A percentile compares a stretch with the other conserved stretches of the same genome.
Conservation (phyloP, 306 rosid species). For the Begonia peltatifolia region DNA sequence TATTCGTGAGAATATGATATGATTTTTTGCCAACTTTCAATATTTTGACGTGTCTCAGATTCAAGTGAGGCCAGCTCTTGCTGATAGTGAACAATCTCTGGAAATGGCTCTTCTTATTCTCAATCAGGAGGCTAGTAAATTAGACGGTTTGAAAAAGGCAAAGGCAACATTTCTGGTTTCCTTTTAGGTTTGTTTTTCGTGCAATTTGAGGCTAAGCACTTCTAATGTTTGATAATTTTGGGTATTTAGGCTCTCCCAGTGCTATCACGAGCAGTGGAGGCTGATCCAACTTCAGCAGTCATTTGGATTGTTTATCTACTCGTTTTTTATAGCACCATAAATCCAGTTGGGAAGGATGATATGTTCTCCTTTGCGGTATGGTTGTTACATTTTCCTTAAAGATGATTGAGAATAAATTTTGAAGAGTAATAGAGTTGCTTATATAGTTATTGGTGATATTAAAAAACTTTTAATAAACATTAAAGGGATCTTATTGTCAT, state of each 20-base stretch:
- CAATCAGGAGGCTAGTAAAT: constrained; percentile 55
- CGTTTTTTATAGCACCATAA: constrained; percentile 51
- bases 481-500: too few species aligned
- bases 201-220: constrained; percentile 1
- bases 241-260: constrained; percentile 65
- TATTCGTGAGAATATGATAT: neutral
- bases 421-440: neutral
- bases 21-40: constrained; percentile 17
- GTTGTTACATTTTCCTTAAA: constrained; percentile 15
- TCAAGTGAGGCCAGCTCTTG: constrained; percentile 43
- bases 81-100: constrained; percentile 61
- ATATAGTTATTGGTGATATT: neutral
- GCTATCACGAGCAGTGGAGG: constrained; percentile 69
- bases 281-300: constrained; percentile 44
- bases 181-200: neutral
- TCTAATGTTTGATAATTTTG: constrained; percentile 9
- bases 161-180: constrained; percentile 34
- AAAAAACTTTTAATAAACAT: neutral
- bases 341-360: constrained; percentile 68
- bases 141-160: constrained; percentile 73
- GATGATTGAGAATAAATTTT: constrained; percentile 5
- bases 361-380: constrained; percentile 87
- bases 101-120: constrained; percentile 67
- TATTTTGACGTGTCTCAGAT: constrained; percentile 33
- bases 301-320: constrained; percentile 74